Evolutionary conservation across 2,329 filamentous ascomycete species (phyloP), one percentile per base, ranked within the genome.

Genomic region (Phaeosphaeria sp.): DNA sequence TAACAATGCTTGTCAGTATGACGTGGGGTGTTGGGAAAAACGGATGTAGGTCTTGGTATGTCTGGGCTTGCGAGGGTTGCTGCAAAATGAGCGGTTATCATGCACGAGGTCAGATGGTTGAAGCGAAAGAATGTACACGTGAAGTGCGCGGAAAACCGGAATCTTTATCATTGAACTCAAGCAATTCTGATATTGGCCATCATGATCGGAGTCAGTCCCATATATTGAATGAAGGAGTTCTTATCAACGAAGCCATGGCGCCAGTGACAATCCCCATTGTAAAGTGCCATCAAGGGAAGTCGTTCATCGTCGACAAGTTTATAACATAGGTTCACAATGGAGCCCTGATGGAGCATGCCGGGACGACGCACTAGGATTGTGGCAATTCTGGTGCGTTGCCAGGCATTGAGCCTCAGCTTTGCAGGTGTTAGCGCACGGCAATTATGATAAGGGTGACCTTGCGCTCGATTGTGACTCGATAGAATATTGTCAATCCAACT

Each of bases 381-480:
- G 27, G 51, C 43, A 25, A 21, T 7, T 36, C 30, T 36, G 30
- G 30, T 11, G 30, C 30, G 30, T 11, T 36, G 30, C 30, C 11
- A 3, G 13, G 30, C 30, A 11, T 36, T 36, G 30, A 36, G 30
- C 30, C 30, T 36, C 30, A 36, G 6, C 30, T 36, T 36, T 36
- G 30, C 30, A 36, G 30, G 6, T 3, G 3, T 17, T 50, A 39
- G 11, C 30, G 20, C 15, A 36, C 7, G 50, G 52, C 46, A 57
- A 46, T 43, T 20, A 18, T 50, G 42, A 33, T 33, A 43, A 53
- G 56, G 13, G 13, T 4, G 30, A 13, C 11, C 3, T 13, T 42
- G 23, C 49, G 30, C 46, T 43, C 51, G 50, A 21, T 6, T 63
- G 30, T 73, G 69, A 72, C 71, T 72, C 65, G 69, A 73, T 73